Evolutionary conservation across 305 asterid species (phyloP).

Genomic region (Salvia sclarea): DNA sequence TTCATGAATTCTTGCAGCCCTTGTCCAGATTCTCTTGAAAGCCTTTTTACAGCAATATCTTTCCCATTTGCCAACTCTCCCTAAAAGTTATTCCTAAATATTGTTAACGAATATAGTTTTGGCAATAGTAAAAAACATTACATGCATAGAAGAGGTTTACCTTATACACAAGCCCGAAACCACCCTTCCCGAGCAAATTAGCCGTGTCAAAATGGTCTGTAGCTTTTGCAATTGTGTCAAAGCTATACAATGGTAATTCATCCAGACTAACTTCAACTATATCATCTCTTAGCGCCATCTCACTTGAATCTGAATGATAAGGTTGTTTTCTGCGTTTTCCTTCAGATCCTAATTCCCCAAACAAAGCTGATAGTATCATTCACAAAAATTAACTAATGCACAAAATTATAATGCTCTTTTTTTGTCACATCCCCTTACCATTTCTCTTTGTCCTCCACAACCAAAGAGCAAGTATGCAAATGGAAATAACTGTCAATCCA

Average conservation of each 20-base stretch:
- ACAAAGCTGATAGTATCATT: background rate
- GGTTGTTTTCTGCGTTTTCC: constrained; percentile 10
- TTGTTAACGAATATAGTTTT: background rate
- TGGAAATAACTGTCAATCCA: constrained; percentile 10
- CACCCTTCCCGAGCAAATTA: constrained; percentile 47
- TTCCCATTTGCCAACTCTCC: constrained; percentile 38
- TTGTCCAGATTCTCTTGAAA: constrained; percentile 45
- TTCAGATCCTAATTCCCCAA: constrained; percentile 16
- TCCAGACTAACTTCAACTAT: constrained; percentile 25
- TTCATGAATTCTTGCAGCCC: constrained; percentile 50
- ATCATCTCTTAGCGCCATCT: constrained; percentile 4
- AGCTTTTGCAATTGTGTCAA: constrained; percentile 33
- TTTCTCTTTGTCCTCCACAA: constrained; percentile 21
- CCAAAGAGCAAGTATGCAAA: constrained; percentile 28
- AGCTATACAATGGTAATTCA: constrained; percentile 37
- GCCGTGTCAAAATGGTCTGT: constrained; percentile 30
- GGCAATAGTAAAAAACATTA: background rate
- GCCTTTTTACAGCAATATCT: constrained; percentile 52
- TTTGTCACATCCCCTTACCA: constrained; percentile 17
- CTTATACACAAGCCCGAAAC: constrained; percentile 53
- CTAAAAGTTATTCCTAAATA: background rate
- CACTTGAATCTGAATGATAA: background rate
- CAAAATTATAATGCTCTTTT: background rate
- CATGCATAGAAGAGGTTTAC: constrained; percentile 20
- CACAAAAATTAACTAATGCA: background rate